Conservation (phyloP, 1,284 basidiomycete species). For the Sanguinoderma infundibulare region DNA sequence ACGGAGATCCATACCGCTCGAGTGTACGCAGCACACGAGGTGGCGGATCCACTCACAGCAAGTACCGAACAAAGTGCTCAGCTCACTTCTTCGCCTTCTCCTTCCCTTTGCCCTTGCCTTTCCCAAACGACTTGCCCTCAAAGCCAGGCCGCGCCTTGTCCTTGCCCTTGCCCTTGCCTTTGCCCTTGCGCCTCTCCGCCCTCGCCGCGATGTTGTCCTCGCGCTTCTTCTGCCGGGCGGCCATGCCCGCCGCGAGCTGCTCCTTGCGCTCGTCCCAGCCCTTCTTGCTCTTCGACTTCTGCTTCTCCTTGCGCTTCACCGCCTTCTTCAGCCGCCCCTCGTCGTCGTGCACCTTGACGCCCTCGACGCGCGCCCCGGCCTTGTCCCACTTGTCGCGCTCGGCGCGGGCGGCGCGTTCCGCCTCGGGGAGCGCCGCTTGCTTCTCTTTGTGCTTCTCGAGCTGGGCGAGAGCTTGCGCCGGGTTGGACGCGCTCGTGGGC, state of each 20-base stretch:
- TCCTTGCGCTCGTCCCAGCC: constrained; percentile 88
- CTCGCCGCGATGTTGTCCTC: too few relatives aligned
- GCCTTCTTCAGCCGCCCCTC: constrained; percentile 86
- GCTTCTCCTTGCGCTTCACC: constrained; percentile 87
- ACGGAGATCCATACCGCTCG: too few relatives aligned
- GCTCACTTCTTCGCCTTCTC: constrained; percentile 21
- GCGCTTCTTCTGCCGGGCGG: constrained; percentile 88
- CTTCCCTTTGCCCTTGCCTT: too few relatives aligned
- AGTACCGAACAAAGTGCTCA: too few relatives aligned
- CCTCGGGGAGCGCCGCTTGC: constrained; percentile 74
- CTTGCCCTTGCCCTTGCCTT: too few relatives aligned
- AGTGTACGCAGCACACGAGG: too few relatives aligned
- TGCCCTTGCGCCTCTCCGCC: constrained; percentile 77
- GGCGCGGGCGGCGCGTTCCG: constrained; percentile 80
- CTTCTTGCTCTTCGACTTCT: constrained; percentile 82
- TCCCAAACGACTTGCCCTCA: too few relatives aligned
- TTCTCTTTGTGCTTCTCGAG: constrained; percentile 79
- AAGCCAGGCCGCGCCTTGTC: constrained; percentile 81
- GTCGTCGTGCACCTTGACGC: constrained; percentile 88
- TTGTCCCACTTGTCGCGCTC: too few relatives aligned
- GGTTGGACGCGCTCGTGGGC: constrained; percentile 77
- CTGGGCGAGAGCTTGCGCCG: constrained; percentile 82
- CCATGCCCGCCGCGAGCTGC: constrained; percentile 82
- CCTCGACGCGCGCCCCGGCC: constrained; percentile 80
- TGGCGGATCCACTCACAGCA: too few relatives aligned